Percentiles rank a stretch among this genome's conserved stretches.
These are phyloP conservation scores for Aspergillus carbonarius DNA, from an alignment of 2,329 filamentous ascomycete species.

Conservation along the genomic window DNA sequence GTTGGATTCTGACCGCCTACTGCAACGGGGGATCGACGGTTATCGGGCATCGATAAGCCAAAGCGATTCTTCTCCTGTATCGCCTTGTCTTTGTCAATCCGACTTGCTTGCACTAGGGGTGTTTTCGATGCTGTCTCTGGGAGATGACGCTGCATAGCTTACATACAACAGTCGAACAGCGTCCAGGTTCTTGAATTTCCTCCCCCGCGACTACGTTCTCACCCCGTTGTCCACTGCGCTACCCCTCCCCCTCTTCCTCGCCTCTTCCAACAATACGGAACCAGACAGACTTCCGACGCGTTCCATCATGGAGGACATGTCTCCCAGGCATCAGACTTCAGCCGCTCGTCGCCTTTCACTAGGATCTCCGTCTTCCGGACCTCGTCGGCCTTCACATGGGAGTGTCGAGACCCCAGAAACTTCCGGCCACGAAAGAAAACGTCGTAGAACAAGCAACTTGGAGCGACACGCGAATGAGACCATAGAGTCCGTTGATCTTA, in stretches of 20 bases:
- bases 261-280: not conserved
- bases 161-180: not conserved
- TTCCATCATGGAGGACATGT: not conserved
- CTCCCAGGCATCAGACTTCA: not conserved
- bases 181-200: not conserved
- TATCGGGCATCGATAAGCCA: constrained; percentile 17
- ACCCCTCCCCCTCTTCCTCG: not conserved
- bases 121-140: not conserved
- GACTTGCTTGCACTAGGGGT: not conserved
- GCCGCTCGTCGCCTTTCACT: not conserved
- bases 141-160: not conserved
- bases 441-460: constrained; percentile 13
- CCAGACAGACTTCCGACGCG: not conserved
- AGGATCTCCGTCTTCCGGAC: not conserved
- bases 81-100: not conserved
- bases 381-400: not conserved
- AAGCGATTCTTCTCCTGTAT: constrained; percentile 4
- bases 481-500: constrained; percentile 54
- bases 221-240: not conserved
- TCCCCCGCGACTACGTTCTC: not conserved
- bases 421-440: constrained; percentile 12
- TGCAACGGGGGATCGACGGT: not conserved
- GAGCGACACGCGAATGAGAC: constrained; percentile 17
- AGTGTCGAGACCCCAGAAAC: constrained; percentile 3
- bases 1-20: constrained; percentile 14